Conservation (phyloP, 345 rosid species). For the Toxicodendron radicans region DNA sequence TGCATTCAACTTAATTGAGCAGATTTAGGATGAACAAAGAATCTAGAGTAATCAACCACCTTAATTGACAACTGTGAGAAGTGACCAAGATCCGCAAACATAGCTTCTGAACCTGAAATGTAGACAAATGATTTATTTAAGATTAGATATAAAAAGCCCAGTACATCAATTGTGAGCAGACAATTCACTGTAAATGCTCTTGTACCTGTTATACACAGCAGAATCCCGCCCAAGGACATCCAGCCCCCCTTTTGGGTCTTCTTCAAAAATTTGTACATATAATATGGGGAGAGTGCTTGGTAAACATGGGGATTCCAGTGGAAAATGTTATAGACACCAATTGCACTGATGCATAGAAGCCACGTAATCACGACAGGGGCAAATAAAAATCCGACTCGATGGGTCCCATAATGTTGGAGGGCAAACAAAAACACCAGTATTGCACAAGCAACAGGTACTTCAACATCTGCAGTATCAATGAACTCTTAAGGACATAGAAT, state of each 20-base stretch:
- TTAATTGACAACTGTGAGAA: constrained; percentile 87
- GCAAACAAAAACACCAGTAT: constrained; percentile 71
- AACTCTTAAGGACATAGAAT: constrained; percentile 16
- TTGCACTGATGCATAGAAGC: constrained; percentile 85
- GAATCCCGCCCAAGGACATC: constrained; percentile 98
- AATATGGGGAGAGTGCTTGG: constrained; percentile 91
- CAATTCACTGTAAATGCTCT: not conserved
- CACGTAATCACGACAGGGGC: constrained; percentile 78
- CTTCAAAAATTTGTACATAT: constrained; percentile 84
- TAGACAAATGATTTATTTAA: not conserved
- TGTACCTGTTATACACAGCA: constrained; percentile 88
- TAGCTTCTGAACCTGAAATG: constrained; percentile 88
- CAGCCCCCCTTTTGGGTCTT: constrained; percentile 93
- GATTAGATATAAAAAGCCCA: not conserved
- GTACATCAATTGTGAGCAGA: not conserved
- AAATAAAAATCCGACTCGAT: constrained; percentile 76
- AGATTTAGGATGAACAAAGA: not conserved
- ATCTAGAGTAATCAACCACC: constrained; percentile 35
- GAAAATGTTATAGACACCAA: constrained; percentile 84
- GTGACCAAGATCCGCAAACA: constrained; percentile 99
- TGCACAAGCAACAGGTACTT: constrained; percentile 74
- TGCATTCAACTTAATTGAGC: not conserved
- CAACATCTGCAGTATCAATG: constrained; percentile 63
- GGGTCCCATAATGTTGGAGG: constrained; percentile 87
- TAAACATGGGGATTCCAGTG: constrained; percentile 93